phyloP scores from a whole-genome alignment of 768 basidiomycete species.

The Mrakia gelida region DNA sequence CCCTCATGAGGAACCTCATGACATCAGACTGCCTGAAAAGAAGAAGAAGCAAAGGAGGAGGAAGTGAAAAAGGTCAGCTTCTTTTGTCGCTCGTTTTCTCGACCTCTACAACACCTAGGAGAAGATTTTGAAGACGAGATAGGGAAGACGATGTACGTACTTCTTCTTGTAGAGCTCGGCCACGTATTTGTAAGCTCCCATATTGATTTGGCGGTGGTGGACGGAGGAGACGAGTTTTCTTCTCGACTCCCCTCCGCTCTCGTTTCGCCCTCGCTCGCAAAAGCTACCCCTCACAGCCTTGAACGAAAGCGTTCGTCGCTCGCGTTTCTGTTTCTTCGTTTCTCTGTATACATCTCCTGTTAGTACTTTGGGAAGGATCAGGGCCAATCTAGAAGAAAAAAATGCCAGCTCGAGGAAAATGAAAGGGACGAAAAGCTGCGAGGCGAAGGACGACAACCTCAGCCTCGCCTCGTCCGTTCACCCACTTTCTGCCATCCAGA shows the following conservation, averaged over 20 bases:
- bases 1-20: conserved; percentile 30
- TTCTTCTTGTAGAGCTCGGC: conserved; percentile 92
- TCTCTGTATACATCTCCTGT: too few relatives aligned
- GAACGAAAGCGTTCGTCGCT: too few relatives aligned
- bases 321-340: too few relatives aligned
- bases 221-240: not conserved
- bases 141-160: conserved; percentile 58
- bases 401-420: too few relatives aligned
- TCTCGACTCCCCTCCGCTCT: not conserved
- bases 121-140: not conserved
- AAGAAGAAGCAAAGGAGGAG: not conserved
- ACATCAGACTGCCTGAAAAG: conserved; percentile 23
- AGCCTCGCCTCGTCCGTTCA: too few relatives aligned
- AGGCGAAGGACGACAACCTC: too few relatives aligned
- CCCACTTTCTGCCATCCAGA: too few relatives aligned
- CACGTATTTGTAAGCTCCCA: conserved; percentile 57
- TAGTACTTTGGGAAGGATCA: too few relatives aligned
- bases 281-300: too few relatives aligned
- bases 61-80: not conserved
- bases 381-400: too few relatives aligned
- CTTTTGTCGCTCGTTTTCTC: not conserved
- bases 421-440: too few relatives aligned
- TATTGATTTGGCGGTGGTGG: conserved; percentile 16
- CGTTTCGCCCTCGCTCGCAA: too few relatives aligned
- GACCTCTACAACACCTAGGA: not conserved